Percentiles rank a stretch among this genome's conserved stretches.
Conservation (phyloP, 768 basidiomycete genomes). For the Zangia roseola region DNA sequence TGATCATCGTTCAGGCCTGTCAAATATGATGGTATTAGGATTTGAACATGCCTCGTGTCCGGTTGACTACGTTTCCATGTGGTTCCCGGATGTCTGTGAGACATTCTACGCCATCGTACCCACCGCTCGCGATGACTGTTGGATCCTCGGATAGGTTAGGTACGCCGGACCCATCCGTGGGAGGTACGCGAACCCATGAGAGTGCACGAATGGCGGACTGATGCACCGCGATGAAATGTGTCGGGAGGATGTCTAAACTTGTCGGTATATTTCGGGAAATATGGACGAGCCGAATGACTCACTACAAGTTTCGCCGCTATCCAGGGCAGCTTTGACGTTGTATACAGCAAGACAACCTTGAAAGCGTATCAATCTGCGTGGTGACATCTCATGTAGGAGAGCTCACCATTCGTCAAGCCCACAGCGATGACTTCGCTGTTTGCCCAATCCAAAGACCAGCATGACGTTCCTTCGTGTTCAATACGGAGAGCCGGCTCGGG, state of each 20-base stretch:
- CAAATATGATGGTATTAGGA: background rate
- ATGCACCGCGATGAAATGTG: constrained; percentile 71
- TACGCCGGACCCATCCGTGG: constrained; percentile 45
- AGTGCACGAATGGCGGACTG: constrained; percentile 78
- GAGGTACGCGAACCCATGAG: constrained; percentile 71
- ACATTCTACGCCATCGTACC: constrained; percentile 77
- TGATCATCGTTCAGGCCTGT: background rate
- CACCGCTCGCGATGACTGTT: constrained; percentile 70
- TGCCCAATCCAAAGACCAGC: constrained; percentile 86
- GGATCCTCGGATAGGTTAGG: constrained; percentile 56
- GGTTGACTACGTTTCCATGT: constrained; percentile 64
- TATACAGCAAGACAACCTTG: constrained; percentile 59
- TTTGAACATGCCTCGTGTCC: constrained; percentile 61
- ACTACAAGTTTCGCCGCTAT: constrained; percentile 33
- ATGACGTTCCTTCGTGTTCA: constrained; percentile 71
- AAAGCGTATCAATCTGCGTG: constrained; percentile 1
- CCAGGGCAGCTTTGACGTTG: constrained; percentile 46
- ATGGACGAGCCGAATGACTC: background rate
- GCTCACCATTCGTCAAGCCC: constrained; percentile 78
- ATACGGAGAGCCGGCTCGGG: constrained; percentile 68
- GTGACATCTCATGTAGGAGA: background rate
- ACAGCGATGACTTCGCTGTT: constrained; percentile 81
- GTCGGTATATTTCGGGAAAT: background rate
- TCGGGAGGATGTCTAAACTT: constrained; percentile 50
- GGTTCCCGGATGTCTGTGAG: constrained; percentile 77